Evolutionary conservation across 257 asterid genomes (phyloP), one percentile per base, ranked within the genome.

Genomic region (Scutellaria baicalensis): DNA sequence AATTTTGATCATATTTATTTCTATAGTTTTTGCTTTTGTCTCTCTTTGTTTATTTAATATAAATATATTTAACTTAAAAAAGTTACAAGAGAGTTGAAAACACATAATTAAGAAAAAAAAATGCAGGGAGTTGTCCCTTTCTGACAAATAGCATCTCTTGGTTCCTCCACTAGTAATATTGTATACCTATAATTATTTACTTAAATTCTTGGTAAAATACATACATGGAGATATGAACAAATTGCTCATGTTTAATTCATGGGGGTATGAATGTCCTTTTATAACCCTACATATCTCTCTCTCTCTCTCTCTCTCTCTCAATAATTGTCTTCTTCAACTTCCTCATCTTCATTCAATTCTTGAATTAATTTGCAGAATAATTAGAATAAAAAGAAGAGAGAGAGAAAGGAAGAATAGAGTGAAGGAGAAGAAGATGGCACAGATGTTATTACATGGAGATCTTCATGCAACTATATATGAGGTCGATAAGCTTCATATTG

Each of bases 381-480:
- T 8, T 5, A 10, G 14, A 20, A 0, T 0, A 33, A 0, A 2
- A 18, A 40, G 10, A 11, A 59, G 18, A 54, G 76, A 39, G 5
- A 6, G 42, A 8, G 54, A 35, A 51, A 27, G 4, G 2, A 27
- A 27, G 2, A 44, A 12, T 44, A 11, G n/a, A 44, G 8, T 9
- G 27, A 14, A 33, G 38, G 1, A 18, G 55, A 17, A 8, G 66
- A 68, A 40, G 68, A 81, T 81, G 85, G 81, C 83, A 10, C 79
- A 78, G 64, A 5, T 68, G 3, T 44, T 78, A 44, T 44, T 81
- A 61, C 83, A 81, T 36, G 86, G 86, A 52, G 83, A 79, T 69
- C 86, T 81, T 73, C 86, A 81, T 54, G 86, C 79, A 49, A 81
- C 86, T 9, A 64, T 81, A 3, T 78, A 66, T 48, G 86, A 78